Evolutionary conservation across 176 grass and related monocot genomes (phyloP).

Genomic region (Oryza meyeriana): DNA sequence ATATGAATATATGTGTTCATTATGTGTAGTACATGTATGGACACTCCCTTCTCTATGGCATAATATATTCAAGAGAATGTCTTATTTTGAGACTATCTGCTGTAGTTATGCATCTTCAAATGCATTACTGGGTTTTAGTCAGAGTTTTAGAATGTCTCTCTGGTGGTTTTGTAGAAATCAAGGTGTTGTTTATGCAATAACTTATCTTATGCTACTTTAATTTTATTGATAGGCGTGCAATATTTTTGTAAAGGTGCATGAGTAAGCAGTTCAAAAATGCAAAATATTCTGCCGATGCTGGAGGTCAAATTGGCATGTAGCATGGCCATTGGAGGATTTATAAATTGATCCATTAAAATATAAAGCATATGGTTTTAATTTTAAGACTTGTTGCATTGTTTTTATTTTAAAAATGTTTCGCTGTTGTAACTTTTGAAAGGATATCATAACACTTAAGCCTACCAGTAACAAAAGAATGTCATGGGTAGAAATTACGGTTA

Average conservation of each 20-base stretch:
- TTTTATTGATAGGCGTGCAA: slow-evolving; percentile 12
- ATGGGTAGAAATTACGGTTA: neutral
- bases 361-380: neutral
- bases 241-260: neutral
- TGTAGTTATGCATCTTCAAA: neutral
- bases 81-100: neutral
- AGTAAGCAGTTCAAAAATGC: neutral
- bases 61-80: neutral
- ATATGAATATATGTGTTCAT: neutral
- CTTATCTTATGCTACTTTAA: neutral
- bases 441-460: neutral
- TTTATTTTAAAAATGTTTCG: neutral
- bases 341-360: neutral
- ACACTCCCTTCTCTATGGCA: neutral
- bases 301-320: neutral
- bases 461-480: neutral
- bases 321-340: neutral
- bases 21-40: neutral
- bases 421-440: neutral
- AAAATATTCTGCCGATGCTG: neutral
- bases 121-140: neutral
- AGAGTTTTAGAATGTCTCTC: neutral
- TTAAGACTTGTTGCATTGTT: neutral
- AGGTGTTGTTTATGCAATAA: neutral
- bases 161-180: neutral